Base-by-base conservation (phyloP, 2,329 filamentous ascomycete species). In the Cordyceps farinosa region DNA sequence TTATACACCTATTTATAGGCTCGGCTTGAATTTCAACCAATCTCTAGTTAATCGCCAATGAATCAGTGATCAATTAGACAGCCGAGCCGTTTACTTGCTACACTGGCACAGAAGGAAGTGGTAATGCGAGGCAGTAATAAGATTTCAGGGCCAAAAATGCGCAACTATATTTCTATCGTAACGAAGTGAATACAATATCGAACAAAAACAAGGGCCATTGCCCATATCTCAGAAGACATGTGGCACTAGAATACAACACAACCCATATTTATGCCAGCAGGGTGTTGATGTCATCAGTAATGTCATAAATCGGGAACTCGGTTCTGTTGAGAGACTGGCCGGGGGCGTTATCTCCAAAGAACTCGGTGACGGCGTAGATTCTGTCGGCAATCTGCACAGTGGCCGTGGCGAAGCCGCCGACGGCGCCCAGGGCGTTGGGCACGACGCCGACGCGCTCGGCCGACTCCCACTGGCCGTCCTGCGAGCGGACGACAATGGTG, bases 361-460 rank as follows among this genome's bases (percentile, higher is more conserved):
- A 61, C 50, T 53, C 58, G 30, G 29, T 52, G 30, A 61, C 38
- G 17, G 13, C 38, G 9, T 29, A 47, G 17, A 61, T 42, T 6
- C 58, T n/a, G 17, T 52, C 30, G 6, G 3, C 34, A 64, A 69
- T 61, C 47, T 69, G 64, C 5, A 69, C 58, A 17, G 62, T 64
- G 0, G 66, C 67, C 3, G 65, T 62, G 0, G 66, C 55, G 7
- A 53, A 68, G 1, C 64, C 68, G 1, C 68, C 64, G 5, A 67
- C 42, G 22, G 61, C 58, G 10, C 3, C 11, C 2, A 11, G 17
- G 10, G 63, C 62, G 29, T 70, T 72, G 15, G 72, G 60, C 0
- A 77, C 67, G 0, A 67, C 68, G 0, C 76, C 76, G 10, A 78
- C 47, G 27, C 75, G 71, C 67, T 76, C 71, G 3, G 76, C 76